Conservation (phyloP, 2,329 filamentous ascomycete species). For the Sphaerulina populicola region DNA sequence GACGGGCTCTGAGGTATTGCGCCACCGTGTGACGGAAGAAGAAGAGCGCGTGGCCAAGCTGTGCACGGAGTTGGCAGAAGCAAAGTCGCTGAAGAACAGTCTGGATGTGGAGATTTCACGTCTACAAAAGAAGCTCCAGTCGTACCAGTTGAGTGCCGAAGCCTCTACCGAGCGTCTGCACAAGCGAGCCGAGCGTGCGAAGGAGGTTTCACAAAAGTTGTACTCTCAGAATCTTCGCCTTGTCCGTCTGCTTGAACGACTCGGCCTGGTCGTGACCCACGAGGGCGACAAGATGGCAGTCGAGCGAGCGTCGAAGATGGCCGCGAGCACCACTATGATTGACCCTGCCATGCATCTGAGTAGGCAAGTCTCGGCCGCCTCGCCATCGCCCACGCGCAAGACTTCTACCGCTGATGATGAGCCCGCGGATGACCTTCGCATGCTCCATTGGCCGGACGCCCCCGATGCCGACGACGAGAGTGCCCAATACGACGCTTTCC, state of each 20-base stretch:
- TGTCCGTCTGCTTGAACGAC: constrained; percentile 71
- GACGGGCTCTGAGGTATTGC: constrained; percentile 69
- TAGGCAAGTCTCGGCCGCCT: constrained; percentile 49
- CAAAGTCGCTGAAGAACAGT: constrained; percentile 66
- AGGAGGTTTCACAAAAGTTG: constrained; percentile 74
- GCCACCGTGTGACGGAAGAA: constrained; percentile 65
- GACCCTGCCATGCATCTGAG: constrained; percentile 38
- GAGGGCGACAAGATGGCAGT: constrained; percentile 63
- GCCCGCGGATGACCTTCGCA: constrained; percentile 51
- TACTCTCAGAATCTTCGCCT: constrained; percentile 78
- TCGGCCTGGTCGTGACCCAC: constrained; percentile 74
- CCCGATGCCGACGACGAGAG: constrained; percentile 58
- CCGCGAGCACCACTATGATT: constrained; percentile 40
- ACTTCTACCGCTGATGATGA: constrained; percentile 38
- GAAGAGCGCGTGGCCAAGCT: constrained; percentile 62
- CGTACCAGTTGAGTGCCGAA: constrained; percentile 42
- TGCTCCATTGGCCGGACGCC: constrained; percentile 75
- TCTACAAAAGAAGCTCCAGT: constrained; percentile 57
- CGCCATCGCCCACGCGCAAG: constrained; percentile 49
- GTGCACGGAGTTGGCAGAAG: constrained; percentile 61
- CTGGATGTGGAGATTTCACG: constrained; percentile 67
- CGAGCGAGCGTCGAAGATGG: constrained; percentile 57
- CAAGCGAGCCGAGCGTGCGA: constrained; percentile 62
- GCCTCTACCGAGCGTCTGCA: constrained; percentile 53
- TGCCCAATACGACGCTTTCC: constrained; percentile 64